Percentiles rank a stretch among this genome's conserved stretches.
These are phyloP conservation scores for Eimeria praecox DNA, from an alignment of 169 alveolate genomes.

Conservation along the genomic window DNA sequence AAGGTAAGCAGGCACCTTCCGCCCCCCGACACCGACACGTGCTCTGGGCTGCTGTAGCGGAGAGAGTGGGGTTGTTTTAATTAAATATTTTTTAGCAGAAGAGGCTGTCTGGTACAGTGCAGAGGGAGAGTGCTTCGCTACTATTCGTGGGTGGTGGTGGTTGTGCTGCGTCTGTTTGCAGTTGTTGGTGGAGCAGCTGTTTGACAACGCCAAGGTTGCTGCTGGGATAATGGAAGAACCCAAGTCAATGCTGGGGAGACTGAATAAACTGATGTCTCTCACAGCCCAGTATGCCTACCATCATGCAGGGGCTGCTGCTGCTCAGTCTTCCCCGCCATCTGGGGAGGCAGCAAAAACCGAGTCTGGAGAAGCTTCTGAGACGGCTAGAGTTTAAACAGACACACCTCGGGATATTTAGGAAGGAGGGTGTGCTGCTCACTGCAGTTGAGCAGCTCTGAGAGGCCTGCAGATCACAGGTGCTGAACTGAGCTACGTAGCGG, in stretches of 20 bases:
- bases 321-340: conserved; percentile 2
- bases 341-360: conserved; percentile 9
- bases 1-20: conserved; percentile 78
- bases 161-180: not conserved
- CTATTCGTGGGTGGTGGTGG: not conserved
- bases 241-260: conserved; percentile 90
- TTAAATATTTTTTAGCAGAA: too few relatives aligned
- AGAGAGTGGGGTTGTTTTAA: too few relatives aligned
- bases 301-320: conserved; percentile 74
- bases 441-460: too few relatives aligned
- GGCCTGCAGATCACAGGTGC: not conserved
- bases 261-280: conserved; percentile 88
- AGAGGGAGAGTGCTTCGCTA: not conserved
- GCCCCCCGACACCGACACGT: too few relatives aligned
- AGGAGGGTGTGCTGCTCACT: not conserved
- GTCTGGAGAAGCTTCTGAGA: conserved; percentile 5
- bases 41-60: too few relatives aligned
- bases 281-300: conserved; percentile 91
- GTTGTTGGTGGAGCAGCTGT: conserved; percentile 87
- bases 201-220: conserved; percentile 95
- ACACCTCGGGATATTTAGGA: not conserved
- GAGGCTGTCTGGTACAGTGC: not conserved
- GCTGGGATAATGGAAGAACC: conserved; percentile 96
- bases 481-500: not conserved
- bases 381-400: not conserved